These are phyloP conservation scores for Colletotrichum lupini DNA, from an alignment of 2,329 filamentous ascomycete species.

Conservation along the genomic window DNA sequence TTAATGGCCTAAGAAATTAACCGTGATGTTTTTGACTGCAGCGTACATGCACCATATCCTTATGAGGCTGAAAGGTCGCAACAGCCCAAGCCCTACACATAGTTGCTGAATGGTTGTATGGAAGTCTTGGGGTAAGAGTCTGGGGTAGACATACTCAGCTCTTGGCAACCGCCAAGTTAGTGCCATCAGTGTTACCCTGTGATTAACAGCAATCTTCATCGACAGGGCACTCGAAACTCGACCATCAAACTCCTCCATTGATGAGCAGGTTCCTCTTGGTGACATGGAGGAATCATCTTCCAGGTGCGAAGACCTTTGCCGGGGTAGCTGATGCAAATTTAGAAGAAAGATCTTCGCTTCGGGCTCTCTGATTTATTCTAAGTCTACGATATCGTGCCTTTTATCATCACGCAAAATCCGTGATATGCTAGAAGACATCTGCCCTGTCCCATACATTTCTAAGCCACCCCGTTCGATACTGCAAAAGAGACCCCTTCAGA, in stretches of 20 bases:
- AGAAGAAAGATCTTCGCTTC: not conserved
- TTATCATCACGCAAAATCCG: no score
- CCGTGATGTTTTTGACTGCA: not conserved
- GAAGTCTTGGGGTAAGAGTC: not conserved
- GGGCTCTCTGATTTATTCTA: not conserved
- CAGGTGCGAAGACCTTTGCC: no score
- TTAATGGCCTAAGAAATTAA: no score
- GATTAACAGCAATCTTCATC: not conserved
- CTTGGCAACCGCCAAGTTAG: not conserved
- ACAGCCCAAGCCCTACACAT: not conserved
- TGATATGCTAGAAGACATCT: not conserved
- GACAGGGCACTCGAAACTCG: not conserved
- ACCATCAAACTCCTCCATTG: not conserved
- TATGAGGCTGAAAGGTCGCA: not conserved
- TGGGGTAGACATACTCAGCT: not conserved
- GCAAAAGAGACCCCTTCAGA: not conserved
- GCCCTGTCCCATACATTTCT: not conserved
- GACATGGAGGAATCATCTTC: no score
- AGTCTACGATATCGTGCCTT: not conserved
- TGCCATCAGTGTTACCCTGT: not conserved
- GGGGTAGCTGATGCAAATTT: no score
- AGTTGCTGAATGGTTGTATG: not conserved
- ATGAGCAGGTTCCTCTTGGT: no score
- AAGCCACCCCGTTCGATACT: not conserved
- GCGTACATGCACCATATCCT: not conserved